Evolutionary conservation across 2,329 filamentous ascomycete species (phyloP), one percentile per base, ranked within the genome.

Genomic region (Colletotrichum paranaense): DNA sequence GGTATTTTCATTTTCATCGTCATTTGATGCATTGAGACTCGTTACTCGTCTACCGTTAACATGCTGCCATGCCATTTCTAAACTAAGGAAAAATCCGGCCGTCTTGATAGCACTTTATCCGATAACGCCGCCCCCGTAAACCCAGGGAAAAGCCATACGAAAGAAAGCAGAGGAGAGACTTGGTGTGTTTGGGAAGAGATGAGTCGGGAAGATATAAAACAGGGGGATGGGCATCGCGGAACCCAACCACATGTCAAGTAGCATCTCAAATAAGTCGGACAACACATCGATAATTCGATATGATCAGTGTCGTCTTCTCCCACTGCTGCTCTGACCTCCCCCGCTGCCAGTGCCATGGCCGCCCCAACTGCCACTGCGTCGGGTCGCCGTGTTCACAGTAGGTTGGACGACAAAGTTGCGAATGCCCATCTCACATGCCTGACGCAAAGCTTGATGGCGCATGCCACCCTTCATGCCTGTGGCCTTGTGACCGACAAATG

Each of bases 401-500:
- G 70, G 70, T 14, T 69, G 66, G 56, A 73, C 59, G 14, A 73
- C 70, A 35, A 73, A 69, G 26, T 73, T 73, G 22, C 70, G 70
- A 28, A 73, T 69, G 30, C 70, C 70, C 70, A 73, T 64, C 55
- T 73, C 70, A 35, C 66, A 69, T 55, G 74, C 74, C 60, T 76
- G 73, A 5, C 73, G 73, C 63, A 76, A 67, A 28, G 73, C 74
- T 38, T 73, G 68, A 53, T 76, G 74, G 14, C 74, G 73, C 74
- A 75, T 75, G 24, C 74, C 74, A 28, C 74, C 74, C 28, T 68
- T 73, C 60, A 75, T 72, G 12, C 62, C 63, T 24, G 79, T 77
- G 14, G 81, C 77, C 76, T 82, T 83, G 67, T 80, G 77, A 2
- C 79, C 79, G 59, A 86, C 82, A 38, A 88, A 83, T 0, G 86